Evolutionary conservation across 768 basidiomycete species (phyloP).

Genomic region (Lyophyllum shimeji): DNA sequence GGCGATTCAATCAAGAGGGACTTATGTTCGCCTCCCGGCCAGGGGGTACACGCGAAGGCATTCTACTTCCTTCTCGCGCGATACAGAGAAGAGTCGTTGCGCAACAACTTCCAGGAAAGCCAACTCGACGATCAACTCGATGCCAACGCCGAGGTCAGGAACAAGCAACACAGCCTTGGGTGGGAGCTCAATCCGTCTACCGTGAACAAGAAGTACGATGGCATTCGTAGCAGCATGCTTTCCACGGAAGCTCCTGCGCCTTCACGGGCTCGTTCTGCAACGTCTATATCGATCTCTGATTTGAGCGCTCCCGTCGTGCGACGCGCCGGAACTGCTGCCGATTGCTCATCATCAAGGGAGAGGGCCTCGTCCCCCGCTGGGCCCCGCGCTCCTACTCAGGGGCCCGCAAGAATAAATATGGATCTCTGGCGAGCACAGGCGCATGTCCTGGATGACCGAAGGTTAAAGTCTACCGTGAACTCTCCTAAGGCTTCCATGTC

Average conservation of each 20-base stretch:
- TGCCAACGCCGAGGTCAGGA: slow-evolving; percentile 22
- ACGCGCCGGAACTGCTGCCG: slow-evolving; percentile 16
- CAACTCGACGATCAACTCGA: slow-evolving; percentile 29
- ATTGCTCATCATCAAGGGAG: slow-evolving; percentile 30
- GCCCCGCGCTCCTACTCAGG: slow-evolving; percentile 39
- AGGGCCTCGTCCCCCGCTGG: slow-evolving; percentile 51
- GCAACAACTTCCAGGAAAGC: slow-evolving; percentile 50
- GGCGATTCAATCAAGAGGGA: slow-evolving; percentile 60
- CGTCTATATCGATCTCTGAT: slow-evolving; percentile 12
- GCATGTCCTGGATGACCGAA: slow-evolving; percentile 6
- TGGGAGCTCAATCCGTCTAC: slow-evolving; percentile 36
- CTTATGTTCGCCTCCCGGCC: slow-evolving; percentile 66
- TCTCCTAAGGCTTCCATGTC: slow-evolving; percentile 24
- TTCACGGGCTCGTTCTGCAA: slow-evolving; percentile 20
- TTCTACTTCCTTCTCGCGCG: slow-evolving; percentile 83
- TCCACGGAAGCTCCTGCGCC: slow-evolving; percentile 13
- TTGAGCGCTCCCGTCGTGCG: slow-evolving; percentile 21
- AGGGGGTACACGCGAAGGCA: slow-evolving; percentile 78
- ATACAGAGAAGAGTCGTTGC: slow-evolving; percentile 61
- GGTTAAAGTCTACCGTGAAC: slow-evolving; percentile 10
- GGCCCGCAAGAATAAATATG: slow-evolving; percentile 17
- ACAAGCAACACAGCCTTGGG: slow-evolving; percentile 34
- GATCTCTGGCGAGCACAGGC: slow-evolving; percentile 23
- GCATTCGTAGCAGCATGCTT: slow-evolving; percentile 19
- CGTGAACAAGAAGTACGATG: slow-evolving; percentile 30